Evolutionary conservation across 176 grass and related monocot genomes (phyloP).

Genomic region (Oryza meyeriana): DNA sequence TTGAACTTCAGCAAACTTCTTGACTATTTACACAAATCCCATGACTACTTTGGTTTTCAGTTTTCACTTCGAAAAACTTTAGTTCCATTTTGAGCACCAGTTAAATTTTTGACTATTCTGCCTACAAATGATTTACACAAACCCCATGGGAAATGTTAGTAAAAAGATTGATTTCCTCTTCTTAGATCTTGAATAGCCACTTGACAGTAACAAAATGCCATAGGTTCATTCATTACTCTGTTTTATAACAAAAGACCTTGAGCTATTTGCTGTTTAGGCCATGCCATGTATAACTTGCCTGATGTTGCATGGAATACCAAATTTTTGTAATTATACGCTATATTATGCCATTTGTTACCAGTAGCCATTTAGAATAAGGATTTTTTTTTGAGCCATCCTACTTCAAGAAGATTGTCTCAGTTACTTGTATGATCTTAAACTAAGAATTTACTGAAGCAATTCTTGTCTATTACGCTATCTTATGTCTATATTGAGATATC

Average conservation of each 20-base stretch:
- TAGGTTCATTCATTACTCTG: conserved; percentile 7
- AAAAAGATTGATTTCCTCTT: background rate
- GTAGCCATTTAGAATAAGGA: conserved; percentile 8
- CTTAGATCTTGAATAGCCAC: background rate
- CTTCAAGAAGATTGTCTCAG: background rate
- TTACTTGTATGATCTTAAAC: background rate
- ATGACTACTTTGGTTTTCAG: background rate
- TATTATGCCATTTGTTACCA: background rate
- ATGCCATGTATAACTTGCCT: background rate
- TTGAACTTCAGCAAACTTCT: conserved; percentile 1
- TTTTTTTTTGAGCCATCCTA: background rate
- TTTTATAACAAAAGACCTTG: background rate
- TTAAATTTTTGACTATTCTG: too few relatives aligned
- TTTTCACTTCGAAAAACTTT: too few relatives aligned
- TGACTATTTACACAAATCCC: conserved; percentile 13
- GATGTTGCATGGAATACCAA: background rate
- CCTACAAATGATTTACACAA: too few relatives aligned
- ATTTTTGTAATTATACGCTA: conserved; percentile 3
- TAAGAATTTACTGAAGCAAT: background rate
- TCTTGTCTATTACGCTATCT: background rate
- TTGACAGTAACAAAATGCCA: background rate
- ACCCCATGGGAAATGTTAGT: background rate
- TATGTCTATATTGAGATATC: background rate
- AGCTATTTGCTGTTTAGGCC: background rate
- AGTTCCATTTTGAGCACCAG: too few relatives aligned